Base-by-base conservation (phyloP, 2,329 filamentous ascomycete species). In the Diatrype stigma region DNA sequence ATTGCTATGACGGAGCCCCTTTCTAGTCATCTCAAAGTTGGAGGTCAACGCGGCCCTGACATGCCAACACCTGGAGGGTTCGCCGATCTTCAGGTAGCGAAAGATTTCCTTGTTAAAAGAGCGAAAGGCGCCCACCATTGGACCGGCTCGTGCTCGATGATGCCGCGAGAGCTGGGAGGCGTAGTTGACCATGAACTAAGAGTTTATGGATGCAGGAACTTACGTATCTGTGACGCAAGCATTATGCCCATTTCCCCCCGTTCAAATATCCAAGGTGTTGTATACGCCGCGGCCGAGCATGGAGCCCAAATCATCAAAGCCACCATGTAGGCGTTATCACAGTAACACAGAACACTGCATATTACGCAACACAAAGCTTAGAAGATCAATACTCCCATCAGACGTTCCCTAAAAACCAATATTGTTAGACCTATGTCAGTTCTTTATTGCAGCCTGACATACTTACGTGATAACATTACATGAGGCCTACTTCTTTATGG, bases 181-280 rank as follows among this genome's bases (percentile, higher is more conserved):
- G 52, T 49, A 8, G 52, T 51, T 2, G 28, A 49, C 22, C 17
- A 26, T 3, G 32, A 19, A 22, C 40, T 53, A 12, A 45, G 34
- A 7, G 51, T 51, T 19, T 51, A 54, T 44, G 46, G 49, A 2
- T 45, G 45, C 23, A 17, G 8, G 21, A 49, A 51, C 35, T 34
- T 54, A 6, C 42, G 51, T 4, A 48, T 49, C 19, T 50, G 50
- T 8, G 49, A 54, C 28, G 8, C 52, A 6, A 54, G 52, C 30
- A 47, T 54, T 8, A 38, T 54, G 17, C 46, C 49, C n/a, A 40
- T 49, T 34, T 34, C 30, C 30, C 30, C 30, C 14, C 30, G 30
- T 34, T 34, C 30, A 34, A 34, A 34, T 14, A 34, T 34, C 30
- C 30, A 34, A 34, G 30, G 30, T 14, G 30, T 34, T 34, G 30